Base-by-base conservation (phyloP, 371 early-diverging fungal genomes). In the Racocetra persica region DNA sequence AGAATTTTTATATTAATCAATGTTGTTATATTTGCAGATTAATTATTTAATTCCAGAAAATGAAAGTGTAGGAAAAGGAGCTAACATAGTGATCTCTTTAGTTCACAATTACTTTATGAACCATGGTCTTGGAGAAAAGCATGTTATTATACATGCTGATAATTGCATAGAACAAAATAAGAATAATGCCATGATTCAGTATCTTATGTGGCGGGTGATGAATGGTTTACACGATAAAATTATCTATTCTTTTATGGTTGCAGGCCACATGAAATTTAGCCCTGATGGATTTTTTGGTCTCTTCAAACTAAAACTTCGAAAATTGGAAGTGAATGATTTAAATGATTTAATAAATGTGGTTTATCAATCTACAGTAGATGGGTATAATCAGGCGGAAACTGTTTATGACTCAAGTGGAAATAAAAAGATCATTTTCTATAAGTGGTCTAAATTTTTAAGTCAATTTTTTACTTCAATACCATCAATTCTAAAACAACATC, bases 1-100 rank as follows among this genome's bases (percentile, higher is more conserved):
- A n/a, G n/a, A n/a, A n/a, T n/a, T n/a, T n/a, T n/a, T n/a, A n/a
- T n/a, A n/a, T n/a, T n/a, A n/a, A n/a, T n/a, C n/a, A n/a, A n/a
- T n/a, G n/a, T 32, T 26, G 38, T 36, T 60, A 5, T 60, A 26
- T 62, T 26, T 65, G 8, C 38, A 32, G 38, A 18, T 66, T 16
- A 66, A 66, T 66, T 66, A 66, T 18, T 66, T 66, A 66, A 66
- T 66, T 66, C 24, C 24, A 38, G 36, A 66, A 66, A 32, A 18
- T 32, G 2, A 66, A 36, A 36, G 14, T 18, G 20, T 66, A 20
- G 38, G 66, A 8, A 66, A 66, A 66, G 66, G 18, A 36, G 28
- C 66, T 14, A 7, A 66, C 36, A 13, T 18, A 16, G 66, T 66
- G 38, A 66, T 66, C 28, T 66, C 38, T 38, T 16, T 66, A 20